phyloP scores from a whole-genome alignment of 2,329 filamentous ascomycete species.

The Clonostachys sp. region DNA sequence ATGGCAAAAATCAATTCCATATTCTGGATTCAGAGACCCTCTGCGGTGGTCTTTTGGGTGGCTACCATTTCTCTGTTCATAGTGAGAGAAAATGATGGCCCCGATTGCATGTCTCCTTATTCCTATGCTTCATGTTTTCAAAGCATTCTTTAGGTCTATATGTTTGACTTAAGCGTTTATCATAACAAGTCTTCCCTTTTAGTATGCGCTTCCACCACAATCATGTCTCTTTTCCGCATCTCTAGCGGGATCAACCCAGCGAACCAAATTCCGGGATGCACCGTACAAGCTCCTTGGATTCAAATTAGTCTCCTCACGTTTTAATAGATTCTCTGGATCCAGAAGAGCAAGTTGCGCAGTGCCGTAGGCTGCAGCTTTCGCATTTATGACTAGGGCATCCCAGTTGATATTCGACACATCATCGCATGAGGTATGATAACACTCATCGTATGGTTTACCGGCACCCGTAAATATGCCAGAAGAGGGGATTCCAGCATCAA shows the following conservation, averaged over 20 bases:
- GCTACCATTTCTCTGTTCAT: too few relatives aligned
- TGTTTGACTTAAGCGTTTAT: too few relatives aligned
- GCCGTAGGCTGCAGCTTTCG: constrained; percentile 36
- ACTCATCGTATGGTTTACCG: constrained; percentile 19
- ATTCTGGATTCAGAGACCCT: too few relatives aligned
- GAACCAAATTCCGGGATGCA: constrained; percentile 4
- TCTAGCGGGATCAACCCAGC: constrained; percentile 3
- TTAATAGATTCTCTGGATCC: constrained; percentile 2
- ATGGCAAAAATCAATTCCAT: too few relatives aligned
- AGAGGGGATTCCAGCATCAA: constrained; percentile 25
- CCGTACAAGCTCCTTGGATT: constrained; percentile 8
- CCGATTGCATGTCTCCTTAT: too few relatives aligned
- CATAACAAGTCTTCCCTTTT: too few relatives aligned
- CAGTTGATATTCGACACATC: constrained; percentile 32
- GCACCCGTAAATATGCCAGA: constrained; percentile 30
- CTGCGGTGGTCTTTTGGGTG: too few relatives aligned
- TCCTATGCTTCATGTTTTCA: too few relatives aligned
- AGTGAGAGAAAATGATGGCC: too few relatives aligned
- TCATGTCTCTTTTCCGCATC: constrained; percentile 2
- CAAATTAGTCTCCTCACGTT: constrained; percentile 10
- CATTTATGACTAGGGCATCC: constrained; percentile 29
- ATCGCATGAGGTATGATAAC: constrained; percentile 35
- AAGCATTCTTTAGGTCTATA: too few relatives aligned
- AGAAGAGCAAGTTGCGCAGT: constrained; percentile 1
- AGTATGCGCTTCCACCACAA: constrained; percentile 1